Evolutionary conservation across 2,329 filamentous ascomycete genomes (phyloP), one percentile per base, ranked within the genome.

Genomic region (Hymenoscyphus fructigenus): DNA sequence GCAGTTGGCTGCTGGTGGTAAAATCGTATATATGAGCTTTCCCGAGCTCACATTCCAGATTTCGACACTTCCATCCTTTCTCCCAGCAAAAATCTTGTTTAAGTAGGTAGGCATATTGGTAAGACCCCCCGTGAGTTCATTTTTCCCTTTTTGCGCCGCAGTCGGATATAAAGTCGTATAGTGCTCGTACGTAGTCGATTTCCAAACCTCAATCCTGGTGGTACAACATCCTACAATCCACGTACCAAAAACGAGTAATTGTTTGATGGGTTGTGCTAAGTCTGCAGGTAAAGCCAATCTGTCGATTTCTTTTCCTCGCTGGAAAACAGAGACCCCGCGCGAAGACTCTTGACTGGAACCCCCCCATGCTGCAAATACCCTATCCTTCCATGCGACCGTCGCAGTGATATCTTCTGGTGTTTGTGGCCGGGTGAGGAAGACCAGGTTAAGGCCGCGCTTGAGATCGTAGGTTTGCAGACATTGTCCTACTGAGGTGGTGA

Each of bases 21-120:
- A 81, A 60, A 99, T 89, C 1, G 93, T 96, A 77, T 97, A 96
- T 32, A 99, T 87, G 62, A 97, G 83, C 77, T 96, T 97, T 58
- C 86, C 93, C 3, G 92, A 97, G 75, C 91, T 96, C 66, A 99
- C 82, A 75, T 99, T 99, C 94, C 95, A 99, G 60, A 99, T 96
- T 75, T 99, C 95, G 9, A 97, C 89, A 77, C 88, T 90, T 6
- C 95, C 95, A 76, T 99, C 93, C 68, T 85, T 86, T 72, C 92
- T 88, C 10, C 92, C 96, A 2, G 92, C 91, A 69, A 98, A 92
- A 56, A 99, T 86, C 78, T 99, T 99, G 82, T 99, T 99, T 66
- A 99, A 79, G 77, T 93, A 96, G 0, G 95, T 98, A 1, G 94
- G 93, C 89, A 98, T 92, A 73, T 87, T 96, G 75, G 88, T 90